Conservation (phyloP, 106 monocot species). For the Dendrobium chrysotoxum region DNA sequence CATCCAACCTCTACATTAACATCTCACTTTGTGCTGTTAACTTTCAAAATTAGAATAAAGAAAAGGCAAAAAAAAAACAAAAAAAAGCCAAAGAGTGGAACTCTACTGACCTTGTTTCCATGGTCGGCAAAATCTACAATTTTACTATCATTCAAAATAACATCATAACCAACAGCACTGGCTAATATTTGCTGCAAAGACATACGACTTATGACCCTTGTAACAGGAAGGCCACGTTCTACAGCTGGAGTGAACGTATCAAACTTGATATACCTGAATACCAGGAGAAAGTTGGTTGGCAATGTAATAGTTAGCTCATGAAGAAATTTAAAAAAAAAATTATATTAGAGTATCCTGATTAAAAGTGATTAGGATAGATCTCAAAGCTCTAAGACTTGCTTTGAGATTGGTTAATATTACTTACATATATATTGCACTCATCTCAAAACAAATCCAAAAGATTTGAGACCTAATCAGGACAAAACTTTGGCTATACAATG, state of each 20-base stretch:
- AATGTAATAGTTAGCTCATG: neutral
- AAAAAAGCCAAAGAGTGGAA: neutral
- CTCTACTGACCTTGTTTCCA: slow-evolving; percentile 64
- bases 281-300: slow-evolving; percentile 1
- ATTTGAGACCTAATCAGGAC: no score
- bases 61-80: neutral
- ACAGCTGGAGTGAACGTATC: slow-evolving; percentile 96
- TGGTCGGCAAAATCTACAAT: slow-evolving; percentile 85
- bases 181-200: slow-evolving; percentile 86
- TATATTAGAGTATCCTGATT: no score
- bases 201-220: slow-evolving; percentile 97
- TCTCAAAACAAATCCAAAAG: no score
- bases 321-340: neutral
- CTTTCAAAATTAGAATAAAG: neutral
- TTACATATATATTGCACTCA: no score
- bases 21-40: neutral
- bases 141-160: slow-evolving; percentile 72
- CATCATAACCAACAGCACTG: slow-evolving; percentile 70
- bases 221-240: slow-evolving; percentile 90
- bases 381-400: no score
- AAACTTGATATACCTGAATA: slow-evolving; percentile 90
- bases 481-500: no score
- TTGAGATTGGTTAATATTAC: no score
- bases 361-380: no score
- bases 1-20: neutral